A percentile compares a stretch with the other conserved stretches of the same genome.
phyloP scores from a whole-genome alignment of 371 early-diverging fungal species.

The Rhizopus arrhizus region DNA sequence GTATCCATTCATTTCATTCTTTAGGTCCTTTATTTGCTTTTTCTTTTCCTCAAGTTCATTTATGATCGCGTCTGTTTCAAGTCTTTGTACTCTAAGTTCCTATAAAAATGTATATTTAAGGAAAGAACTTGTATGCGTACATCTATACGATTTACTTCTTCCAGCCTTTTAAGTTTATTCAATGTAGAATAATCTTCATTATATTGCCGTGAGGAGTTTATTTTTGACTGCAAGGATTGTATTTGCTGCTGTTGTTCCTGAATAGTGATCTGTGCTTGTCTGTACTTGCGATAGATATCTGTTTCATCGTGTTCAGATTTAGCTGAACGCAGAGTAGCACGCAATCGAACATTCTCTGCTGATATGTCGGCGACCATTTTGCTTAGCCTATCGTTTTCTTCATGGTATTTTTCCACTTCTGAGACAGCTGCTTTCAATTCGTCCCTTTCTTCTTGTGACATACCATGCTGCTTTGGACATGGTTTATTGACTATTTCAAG shows the following conservation, averaged over 20 bases:
- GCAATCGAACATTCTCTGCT: constrained; percentile 38
- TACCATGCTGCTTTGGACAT: constrained; percentile 57
- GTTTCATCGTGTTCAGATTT: neutral
- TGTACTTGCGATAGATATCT: neutral
- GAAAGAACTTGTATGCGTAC: too few species aligned
- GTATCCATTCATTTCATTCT: constrained; percentile 31
- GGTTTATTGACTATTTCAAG: constrained; percentile 50
- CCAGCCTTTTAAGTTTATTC: neutral
- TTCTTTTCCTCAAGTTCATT: constrained; percentile 37
- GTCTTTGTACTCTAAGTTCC: constrained; percentile 25
- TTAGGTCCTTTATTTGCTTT: constrained; percentile 33
- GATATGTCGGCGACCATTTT: constrained; percentile 33
- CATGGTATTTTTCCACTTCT: constrained; percentile 33
- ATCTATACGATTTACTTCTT: neutral
- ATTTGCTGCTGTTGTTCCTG: too few species aligned
- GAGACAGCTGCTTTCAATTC: constrained; percentile 45
- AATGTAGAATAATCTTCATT: neutral
- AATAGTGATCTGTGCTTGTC: too few species aligned
- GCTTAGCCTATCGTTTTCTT: constrained; percentile 43
- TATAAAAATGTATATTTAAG: neutral
- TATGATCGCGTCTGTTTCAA: constrained; percentile 32
- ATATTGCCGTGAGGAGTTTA: neutral
- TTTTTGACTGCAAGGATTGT: neutral
- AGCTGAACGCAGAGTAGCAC: constrained; percentile 23
- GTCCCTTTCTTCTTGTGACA: constrained; percentile 51